Evolutionary conservation across 768 basidiomycete species (phyloP), one percentile per base, ranked within the genome.

Genomic region (Botryobasidium botryosum): DNA sequence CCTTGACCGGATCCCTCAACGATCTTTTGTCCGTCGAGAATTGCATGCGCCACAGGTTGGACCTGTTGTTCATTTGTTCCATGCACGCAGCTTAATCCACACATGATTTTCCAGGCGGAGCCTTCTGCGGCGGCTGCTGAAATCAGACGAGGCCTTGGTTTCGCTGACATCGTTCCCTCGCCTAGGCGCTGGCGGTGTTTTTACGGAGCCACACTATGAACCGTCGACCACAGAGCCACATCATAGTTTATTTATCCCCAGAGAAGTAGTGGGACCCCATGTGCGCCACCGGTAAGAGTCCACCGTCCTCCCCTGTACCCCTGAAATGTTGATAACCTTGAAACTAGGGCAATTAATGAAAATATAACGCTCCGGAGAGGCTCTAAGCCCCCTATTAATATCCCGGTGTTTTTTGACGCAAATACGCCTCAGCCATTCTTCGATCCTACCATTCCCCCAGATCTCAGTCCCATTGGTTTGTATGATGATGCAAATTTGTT

Each of bases 201-300:
- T 96, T 61, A 86, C 90, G 1, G 90, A 94, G 51, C 92, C 92
- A 2, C 74, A 80, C n/a, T n/a, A n/a, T n/a, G n/a, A n/a, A n/a
- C n/a, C n/a, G n/a, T n/a, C n/a, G n/a, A n/a, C n/a, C 48, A 84
- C 87, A 4, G 63, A 76, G 43, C 91, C 86, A 26, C 90, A 85
- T 53, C 82, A 86, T 58, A 90, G 85, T 57, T 62, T 94, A 45
- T 97, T 97, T 66, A 68, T 99, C 15, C 87, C 90, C 1, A 79
- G 96, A 56, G 78, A 94, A 62, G 77, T 96, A 51, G 94, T 86
- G 36, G n/a, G n/a, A n/a, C n/a, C n/a, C n/a, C n/a, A n/a, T n/a
- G n/a, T n/a, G 33, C 92, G 96, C 63, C 84, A 80, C 40, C 82
- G 92, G 45, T 99, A 96, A 65, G 90, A 88, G 92, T 97, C 52